Percentiles rank a stretch among this genome's conserved stretches.
These are phyloP conservation scores for Starmerella vitae DNA, from an alignment of 805 yeast genomes.

Conservation along the genomic window DNA sequence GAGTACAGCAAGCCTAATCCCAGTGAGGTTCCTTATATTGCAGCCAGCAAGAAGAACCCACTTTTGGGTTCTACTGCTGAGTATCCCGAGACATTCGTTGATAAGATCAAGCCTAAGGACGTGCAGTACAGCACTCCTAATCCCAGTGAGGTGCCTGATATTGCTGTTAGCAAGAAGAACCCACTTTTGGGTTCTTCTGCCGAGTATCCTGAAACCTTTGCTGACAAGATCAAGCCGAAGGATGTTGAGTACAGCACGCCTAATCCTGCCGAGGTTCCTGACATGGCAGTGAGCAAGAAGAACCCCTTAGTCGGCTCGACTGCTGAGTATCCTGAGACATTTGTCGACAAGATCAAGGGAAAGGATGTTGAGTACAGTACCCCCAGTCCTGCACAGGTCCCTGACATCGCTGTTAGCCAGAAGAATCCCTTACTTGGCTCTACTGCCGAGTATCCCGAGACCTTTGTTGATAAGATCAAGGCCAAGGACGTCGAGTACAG, in stretches of 20 bases:
- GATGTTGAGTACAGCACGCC: constrained; percentile 3
- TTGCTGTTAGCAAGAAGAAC: constrained; percentile 6
- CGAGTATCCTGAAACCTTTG: neutral
- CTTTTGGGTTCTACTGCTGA: constrained; percentile 6
- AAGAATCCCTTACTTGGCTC: constrained; percentile 6
- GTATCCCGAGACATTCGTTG: neutral
- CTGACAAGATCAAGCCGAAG: neutral
- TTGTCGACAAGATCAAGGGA: neutral
- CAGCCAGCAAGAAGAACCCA: constrained; percentile 5
- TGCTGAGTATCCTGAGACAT: neutral
- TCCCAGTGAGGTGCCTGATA: neutral
- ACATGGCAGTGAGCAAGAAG: constrained; percentile 1
- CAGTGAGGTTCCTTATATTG: constrained; percentile 2
- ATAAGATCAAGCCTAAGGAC: constrained; percentile 3
- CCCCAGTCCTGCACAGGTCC: neutral
- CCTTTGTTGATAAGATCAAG: neutral
- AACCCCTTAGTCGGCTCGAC: constrained; percentile 5
- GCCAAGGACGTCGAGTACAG: neutral
- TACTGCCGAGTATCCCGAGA: constrained; percentile 1
- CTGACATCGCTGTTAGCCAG: constrained; percentile 1
- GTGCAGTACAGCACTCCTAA: constrained; percentile 5
- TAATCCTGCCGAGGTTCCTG: neutral
- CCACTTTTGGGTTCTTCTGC: constrained; percentile 9
- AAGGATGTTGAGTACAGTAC: constrained; percentile 1
- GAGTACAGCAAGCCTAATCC: constrained; percentile 3